These are phyloP conservation scores for Nidularia pulvinata DNA, from an alignment of 768 basidiomycete species.

Conservation along the genomic window DNA sequence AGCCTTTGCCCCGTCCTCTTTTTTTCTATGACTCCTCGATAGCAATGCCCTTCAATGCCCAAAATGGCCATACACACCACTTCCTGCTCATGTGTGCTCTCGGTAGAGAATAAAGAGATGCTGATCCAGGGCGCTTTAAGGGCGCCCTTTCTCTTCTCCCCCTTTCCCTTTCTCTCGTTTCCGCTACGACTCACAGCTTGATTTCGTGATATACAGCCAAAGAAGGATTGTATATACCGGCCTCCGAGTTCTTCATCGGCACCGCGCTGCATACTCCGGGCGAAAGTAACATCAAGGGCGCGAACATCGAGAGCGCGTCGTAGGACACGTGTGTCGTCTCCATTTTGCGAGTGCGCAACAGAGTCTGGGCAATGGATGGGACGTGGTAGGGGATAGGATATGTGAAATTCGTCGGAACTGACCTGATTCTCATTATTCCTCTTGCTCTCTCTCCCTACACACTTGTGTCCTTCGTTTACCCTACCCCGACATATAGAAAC, in stretches of 20 bases:
- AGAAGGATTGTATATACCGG: constrained; percentile 74
- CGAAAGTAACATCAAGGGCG: constrained; percentile 77
- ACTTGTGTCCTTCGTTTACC: not conserved
- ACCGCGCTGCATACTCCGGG: constrained; percentile 76
- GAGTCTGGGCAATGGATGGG: not conserved
- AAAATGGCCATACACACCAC: constrained; percentile 8
- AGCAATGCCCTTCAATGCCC: too few species aligned
- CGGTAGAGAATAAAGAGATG: constrained; percentile 39
- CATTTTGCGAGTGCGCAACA: not conserved
- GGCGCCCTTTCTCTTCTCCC: constrained; percentile 28
- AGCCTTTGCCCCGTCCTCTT: too few species aligned
- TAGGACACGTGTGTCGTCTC: constrained; percentile 58
- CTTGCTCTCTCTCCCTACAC: too few species aligned
- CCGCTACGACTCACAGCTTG: too few species aligned
- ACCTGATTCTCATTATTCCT: not conserved
- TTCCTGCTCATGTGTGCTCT: constrained; percentile 23
- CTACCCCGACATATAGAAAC: constrained; percentile 47
- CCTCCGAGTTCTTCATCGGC: constrained; percentile 93
- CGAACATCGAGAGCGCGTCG: constrained; percentile 94
- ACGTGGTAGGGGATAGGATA: constrained; percentile 72
- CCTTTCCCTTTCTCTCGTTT: not conserved
- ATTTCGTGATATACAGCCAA: constrained; percentile 50
- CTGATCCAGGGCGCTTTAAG: constrained; percentile 62
- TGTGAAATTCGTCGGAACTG: constrained; percentile 88
- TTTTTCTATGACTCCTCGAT: too few species aligned